Base-by-base conservation (phyloP, 208 protist species). In the Acanthamoeba sp. region DNA sequence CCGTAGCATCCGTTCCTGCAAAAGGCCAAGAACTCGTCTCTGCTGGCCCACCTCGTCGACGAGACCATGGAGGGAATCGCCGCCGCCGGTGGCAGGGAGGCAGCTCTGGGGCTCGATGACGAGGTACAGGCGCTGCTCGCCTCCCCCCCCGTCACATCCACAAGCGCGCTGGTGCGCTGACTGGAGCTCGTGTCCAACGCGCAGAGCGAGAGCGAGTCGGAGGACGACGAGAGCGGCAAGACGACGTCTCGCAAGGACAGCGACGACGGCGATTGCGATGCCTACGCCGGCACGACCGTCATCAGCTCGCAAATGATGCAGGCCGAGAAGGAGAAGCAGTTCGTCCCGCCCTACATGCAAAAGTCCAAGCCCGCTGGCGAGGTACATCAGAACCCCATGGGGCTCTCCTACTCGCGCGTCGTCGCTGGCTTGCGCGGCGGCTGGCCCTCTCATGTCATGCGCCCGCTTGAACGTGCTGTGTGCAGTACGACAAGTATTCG, bases 61-160 rank as follows among this genome's bases (percentile, higher is more conserved):
- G 85, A 91, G 18, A 76, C 50, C 20, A 66, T 91, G 85, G 59
- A 91, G 18, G 85, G 45, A 14, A 89, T 89, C 50, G 80, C 80
- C 52, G 80, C 80, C 29, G 52, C 48, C 24, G 57, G 85, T 73
- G 85, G 59, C 24, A 66, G 59, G 24, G 57, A 91, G 27, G 59
- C 32, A 50, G 85, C 50, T 32, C 38, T 76, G 5, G 85, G 59
- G 12, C 57, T 66, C 36, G 85, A 91, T 18, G 85, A 91, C 27
- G 85, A 73, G 57, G 50, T 38, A 24, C n/a, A 27, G 14, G n/a
- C n/a, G n/a, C 48, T 18, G 4, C 48, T 12, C 48, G 1, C 48
- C 12, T 52, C 48, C 48, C 20, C 48, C 12, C 1, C 32, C 10
- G 10, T 42, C n/a, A 3, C 34, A 0, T 24, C 55, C 20, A 14